Evolutionary conservation across 1,139 yeast genomes (phyloP), one percentile per base, ranked within the genome.

Genomic region (Hemisphaericaspora xylofermentans): DNA sequence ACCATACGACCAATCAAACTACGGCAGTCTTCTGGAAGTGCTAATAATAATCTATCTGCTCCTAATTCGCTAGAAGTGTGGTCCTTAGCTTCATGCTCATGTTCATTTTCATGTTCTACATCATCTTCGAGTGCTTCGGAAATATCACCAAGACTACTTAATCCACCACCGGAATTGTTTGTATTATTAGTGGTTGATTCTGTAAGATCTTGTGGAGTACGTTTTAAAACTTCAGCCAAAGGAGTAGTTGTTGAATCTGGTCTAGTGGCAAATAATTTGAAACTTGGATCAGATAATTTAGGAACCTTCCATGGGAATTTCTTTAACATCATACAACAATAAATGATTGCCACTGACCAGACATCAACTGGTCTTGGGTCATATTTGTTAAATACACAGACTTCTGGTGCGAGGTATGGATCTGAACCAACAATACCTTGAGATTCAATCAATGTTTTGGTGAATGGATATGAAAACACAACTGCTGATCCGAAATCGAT

Each of bases 241-340:
- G 76, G 69, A 9, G 57, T 43, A 43, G 61, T 61, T 43, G 76
- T 82, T 36, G 74, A 80, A 10, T 27, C 38, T 12, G 24, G 31
- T 12, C 26, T 28, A 15, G 28, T 9, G 29, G 80, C 80, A 57
- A 76, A 78, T 40, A 78, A 58, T 60, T 86, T 86, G 64, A 88
- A 91, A 47, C 95, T 85, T 52, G 84, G 81, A 62, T 91, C 98
- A 31, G 83, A 71, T 44, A 84, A 66, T 56, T 88, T 85, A n/a
- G 98, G 97, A 9, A 91, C 89, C 61, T 88, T 89, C 98, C 98
- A 89, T 9, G 98, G 97, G 64, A 91, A 91, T 62, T 91, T 85
- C 61, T 91, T 84, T 63, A 91, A 73, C 54, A 89, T 84, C 96
- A 91, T 89, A 68, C 97, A 91, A 55, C 96, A 88, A 60, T 86